These are phyloP conservation scores for Dentipellis fragilis DNA, from an alignment of 768 basidiomycete species.

Conservation along the genomic window DNA sequence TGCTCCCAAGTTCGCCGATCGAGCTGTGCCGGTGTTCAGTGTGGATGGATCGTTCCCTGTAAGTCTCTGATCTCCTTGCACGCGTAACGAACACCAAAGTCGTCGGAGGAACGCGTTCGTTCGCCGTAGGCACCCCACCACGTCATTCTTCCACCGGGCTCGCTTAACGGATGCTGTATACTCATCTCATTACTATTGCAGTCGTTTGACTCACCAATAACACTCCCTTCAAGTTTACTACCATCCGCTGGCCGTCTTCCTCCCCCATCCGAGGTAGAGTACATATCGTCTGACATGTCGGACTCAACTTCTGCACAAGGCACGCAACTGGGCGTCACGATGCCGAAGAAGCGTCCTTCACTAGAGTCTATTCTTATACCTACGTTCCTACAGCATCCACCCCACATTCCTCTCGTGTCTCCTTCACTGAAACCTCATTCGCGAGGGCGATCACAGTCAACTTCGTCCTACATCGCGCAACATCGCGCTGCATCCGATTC, in stretches of 20 bases:
- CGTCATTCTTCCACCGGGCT: too few species aligned
- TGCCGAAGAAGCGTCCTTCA: constrained; percentile 43
- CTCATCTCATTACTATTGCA: not conserved
- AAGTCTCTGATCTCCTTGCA: not conserved
- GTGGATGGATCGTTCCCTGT: not conserved
- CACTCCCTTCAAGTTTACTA: constrained; percentile 2
- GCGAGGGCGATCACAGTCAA: constrained; percentile 13
- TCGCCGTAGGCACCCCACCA: too few species aligned
- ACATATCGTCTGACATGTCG: too few species aligned
- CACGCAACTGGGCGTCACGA: constrained; percentile 14
- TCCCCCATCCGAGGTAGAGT: too few species aligned
- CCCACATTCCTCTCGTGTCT: constrained; percentile 11
- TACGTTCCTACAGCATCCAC: constrained; percentile 29
- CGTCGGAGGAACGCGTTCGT: too few species aligned
- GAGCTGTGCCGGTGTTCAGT: not conserved
- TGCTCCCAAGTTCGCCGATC: not conserved
- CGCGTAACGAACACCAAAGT: too few species aligned
- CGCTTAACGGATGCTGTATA: too few species aligned
- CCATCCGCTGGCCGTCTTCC: not conserved
- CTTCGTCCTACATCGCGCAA: constrained; percentile 10
- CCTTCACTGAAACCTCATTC: constrained; percentile 18
- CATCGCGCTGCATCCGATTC: constrained; percentile 4
- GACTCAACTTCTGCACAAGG: not conserved
- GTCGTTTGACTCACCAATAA: not conserved
- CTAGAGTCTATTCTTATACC: constrained; percentile 42